These are phyloP conservation scores for Syncephalastrum monosporum DNA, from an alignment of 371 early-diverging fungal genomes.

Conservation along the genomic window DNA sequence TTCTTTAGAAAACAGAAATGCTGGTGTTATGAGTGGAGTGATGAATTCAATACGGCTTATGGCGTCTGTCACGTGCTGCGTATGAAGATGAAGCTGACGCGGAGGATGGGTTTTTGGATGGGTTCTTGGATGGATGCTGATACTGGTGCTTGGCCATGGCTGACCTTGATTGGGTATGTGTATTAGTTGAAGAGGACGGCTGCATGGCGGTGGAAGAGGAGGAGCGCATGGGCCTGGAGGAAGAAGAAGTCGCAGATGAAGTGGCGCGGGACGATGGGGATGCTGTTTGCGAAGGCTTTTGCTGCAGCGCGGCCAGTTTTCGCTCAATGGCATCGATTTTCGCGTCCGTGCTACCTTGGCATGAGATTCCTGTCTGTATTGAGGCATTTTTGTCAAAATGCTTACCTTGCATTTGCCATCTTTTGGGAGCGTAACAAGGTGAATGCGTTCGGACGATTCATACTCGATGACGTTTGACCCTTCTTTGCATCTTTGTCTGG, in stretches of 20 bases:
- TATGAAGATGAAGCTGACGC: conserved; percentile 1
- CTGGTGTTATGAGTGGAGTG: neutral
- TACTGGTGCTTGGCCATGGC: neutral
- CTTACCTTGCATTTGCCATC: conserved; percentile 46
- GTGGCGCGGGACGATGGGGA: conserved; percentile 60
- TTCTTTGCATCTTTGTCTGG: conserved; percentile 22
- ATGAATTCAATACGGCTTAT: conserved; percentile 7
- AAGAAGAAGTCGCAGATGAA: neutral
- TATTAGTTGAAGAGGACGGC: conserved; percentile 3
- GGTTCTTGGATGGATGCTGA: neutral
- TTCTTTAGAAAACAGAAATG: neutral
- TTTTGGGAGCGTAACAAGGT: conserved; percentile 39
- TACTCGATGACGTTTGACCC: conserved; percentile 15
- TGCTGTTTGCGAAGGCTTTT: conserved; percentile 13
- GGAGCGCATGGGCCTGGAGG: neutral
- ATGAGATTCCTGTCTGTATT: neutral
- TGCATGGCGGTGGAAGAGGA: neutral
- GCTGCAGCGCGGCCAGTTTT: conserved; percentile 52
- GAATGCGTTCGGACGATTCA: conserved; percentile 32
- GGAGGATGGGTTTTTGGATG: neutral
- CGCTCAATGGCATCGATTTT: conserved; percentile 65
- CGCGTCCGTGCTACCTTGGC: conserved; percentile 46
- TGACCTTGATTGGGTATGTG: neutral
- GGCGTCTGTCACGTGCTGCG: neutral
- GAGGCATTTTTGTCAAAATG: neutral